Conservation (phyloP, 176 grass and related monocot species). For the Stipa capillata region DNA sequence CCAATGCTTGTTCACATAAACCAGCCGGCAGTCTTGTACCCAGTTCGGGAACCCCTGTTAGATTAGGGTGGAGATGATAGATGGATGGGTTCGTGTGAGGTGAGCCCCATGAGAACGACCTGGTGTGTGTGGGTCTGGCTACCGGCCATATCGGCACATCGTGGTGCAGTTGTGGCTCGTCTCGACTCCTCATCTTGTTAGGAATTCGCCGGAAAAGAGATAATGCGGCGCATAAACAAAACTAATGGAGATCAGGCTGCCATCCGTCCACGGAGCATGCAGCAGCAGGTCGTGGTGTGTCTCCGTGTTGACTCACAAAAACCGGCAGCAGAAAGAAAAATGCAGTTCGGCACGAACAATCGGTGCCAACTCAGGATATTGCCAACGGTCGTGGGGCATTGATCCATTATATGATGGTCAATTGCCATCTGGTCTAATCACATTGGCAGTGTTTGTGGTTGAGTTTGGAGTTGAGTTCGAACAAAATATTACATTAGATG, state of each 20-base stretch:
- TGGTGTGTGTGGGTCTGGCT: background rate
- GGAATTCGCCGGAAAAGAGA: slow-evolving; percentile 11
- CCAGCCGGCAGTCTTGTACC: background rate
- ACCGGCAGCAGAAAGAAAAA: background rate
- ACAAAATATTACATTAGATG: too few species aligned
- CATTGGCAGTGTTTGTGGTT: too few species aligned
- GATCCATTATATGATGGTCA: background rate
- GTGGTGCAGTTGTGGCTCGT: background rate
- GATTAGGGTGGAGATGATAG: too few species aligned
- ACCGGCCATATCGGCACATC: slow-evolving; percentile 5
- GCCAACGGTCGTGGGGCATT: too few species aligned
- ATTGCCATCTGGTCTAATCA: too few species aligned
- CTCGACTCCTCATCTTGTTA: background rate
- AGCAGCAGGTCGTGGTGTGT: background rate
- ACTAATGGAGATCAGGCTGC: slow-evolving; percentile 3
- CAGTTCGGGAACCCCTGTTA: background rate
- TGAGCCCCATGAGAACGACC: too few species aligned
- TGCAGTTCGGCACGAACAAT: slow-evolving; percentile 8
- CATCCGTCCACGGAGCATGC: background rate
- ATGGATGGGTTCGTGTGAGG: background rate
- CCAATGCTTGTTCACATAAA: background rate
- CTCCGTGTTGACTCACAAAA: background rate
- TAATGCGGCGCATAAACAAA: background rate
- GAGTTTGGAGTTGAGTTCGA: too few species aligned
- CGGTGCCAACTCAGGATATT: background rate